Evolutionary conservation across 306 rosid genomes (phyloP).

Genomic region (Cicer judaicum): DNA sequence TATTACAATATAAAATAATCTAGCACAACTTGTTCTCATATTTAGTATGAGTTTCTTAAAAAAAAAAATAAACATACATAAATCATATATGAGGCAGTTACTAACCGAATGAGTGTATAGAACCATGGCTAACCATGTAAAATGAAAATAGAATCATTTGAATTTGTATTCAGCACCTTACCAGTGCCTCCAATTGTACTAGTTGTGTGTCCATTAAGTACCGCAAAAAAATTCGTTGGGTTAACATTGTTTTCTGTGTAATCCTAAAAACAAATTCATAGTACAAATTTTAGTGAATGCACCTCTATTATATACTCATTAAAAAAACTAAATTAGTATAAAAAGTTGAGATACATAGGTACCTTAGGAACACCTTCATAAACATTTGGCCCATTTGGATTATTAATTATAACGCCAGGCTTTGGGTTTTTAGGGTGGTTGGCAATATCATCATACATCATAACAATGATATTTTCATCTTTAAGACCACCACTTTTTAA

Average conservation of each 20-base stretch:
- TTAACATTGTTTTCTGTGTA: slow-evolving; percentile 48
- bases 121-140: slow-evolving; percentile 68
- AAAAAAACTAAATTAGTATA: too few species aligned
- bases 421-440: too few species aligned
- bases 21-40: too few species aligned
- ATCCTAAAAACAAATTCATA: slow-evolving; percentile 40
- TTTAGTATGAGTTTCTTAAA: too few species aligned
- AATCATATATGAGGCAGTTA: not conserved
- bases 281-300: too few species aligned
- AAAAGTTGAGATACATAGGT: not conserved
- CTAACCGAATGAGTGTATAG: slow-evolving; percentile 53
- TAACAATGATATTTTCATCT: too few species aligned
- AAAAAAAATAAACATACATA: not conserved
- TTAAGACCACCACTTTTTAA: too few species aligned
- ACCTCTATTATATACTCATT: too few species aligned
- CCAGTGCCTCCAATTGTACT: slow-evolving; percentile 64
- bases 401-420: too few species aligned
- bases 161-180: slow-evolving; percentile 64
- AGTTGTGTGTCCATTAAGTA: slow-evolving; percentile 56
- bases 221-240: slow-evolving; percentile 55
- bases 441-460: too few species aligned
- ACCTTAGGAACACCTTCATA: not conserved
- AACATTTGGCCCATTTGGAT: not conserved
- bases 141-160: slow-evolving; percentile 63
- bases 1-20: too few species aligned